Evolutionary conservation across 352 stramenopile species (phyloP).

Genomic region (Blastocystis sp.): DNA sequence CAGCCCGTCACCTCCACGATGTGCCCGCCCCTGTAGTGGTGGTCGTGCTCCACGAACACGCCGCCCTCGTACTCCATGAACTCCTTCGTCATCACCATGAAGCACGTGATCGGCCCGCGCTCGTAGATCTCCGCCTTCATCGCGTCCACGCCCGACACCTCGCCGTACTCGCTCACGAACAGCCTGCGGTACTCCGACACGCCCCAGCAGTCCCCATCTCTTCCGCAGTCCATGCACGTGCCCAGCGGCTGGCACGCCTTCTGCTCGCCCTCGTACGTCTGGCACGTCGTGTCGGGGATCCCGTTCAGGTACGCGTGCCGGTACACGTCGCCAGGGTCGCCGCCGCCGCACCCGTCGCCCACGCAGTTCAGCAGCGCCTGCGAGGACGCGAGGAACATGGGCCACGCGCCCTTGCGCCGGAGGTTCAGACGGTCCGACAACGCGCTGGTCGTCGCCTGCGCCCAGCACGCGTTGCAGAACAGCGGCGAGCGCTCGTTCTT

Average conservation of each 20-base stretch:
- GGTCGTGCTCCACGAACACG: constrained; percentile 82
- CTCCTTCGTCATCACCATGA: constrained; percentile 78
- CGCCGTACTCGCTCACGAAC: constrained; percentile 83
- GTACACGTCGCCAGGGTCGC: constrained; percentile 85
- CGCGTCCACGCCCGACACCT: constrained; percentile 78
- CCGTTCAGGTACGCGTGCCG: constrained; percentile 84
- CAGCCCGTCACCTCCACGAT: constrained; percentile 83
- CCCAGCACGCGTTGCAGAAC: constrained; percentile 84
- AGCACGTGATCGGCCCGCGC: constrained; percentile 83
- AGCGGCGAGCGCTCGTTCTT: constrained; percentile 95
- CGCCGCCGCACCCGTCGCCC: constrained; percentile 86
- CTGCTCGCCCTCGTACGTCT: constrained; percentile 85
- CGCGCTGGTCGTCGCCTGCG: constrained; percentile 75
- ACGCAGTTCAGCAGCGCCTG: constrained; percentile 83
- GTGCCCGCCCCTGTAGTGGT: constrained; percentile 81
- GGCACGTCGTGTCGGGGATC: constrained; percentile 88
- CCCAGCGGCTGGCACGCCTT: constrained; percentile 81
- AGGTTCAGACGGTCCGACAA: constrained; percentile 73
- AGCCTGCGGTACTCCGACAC: constrained; percentile 83
- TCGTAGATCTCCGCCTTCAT: constrained; percentile 88
- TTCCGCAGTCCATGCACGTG: constrained; percentile 84
- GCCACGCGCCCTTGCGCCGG: constrained; percentile 24
- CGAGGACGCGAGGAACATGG: constrained; percentile 79
- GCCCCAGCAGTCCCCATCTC: constrained; percentile 74
- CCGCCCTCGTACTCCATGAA: constrained; percentile 79